Conservation (phyloP, 352 stramenopile genomes). For the Phytophthora tubulina region DNA sequence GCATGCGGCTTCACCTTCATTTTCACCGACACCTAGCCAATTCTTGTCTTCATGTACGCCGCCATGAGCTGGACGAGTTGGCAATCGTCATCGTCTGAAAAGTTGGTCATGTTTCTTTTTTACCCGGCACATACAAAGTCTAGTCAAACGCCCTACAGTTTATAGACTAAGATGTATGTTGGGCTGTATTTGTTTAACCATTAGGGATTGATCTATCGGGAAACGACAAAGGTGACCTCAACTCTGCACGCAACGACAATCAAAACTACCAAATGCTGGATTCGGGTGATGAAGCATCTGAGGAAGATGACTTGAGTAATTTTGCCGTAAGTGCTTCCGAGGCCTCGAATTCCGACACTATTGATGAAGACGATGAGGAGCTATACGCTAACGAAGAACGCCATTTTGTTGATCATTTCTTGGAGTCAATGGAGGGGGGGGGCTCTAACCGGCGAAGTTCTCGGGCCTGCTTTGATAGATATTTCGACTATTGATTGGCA, state of each 20-base stretch:
- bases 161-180: not conserved
- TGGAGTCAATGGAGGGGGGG: constrained; percentile 6
- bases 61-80: too few species aligned
- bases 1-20: too few species aligned
- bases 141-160: too few species aligned
- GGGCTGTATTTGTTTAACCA: not conserved
- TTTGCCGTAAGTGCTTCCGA: constrained; percentile 6
- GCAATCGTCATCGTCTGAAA: too few species aligned
- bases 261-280: not conserved
- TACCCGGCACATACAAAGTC: too few species aligned
- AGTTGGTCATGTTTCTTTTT: too few species aligned
- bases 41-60: too few species aligned
- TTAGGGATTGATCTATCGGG: not conserved
- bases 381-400: constrained; percentile 9
- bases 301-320: constrained; percentile 10
- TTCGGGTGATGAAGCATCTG: not conserved
- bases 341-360: not conserved
- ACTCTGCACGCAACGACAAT: not conserved
- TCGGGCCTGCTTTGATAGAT: not conserved
- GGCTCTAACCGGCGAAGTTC: constrained; percentile 7
- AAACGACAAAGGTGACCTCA: not conserved
- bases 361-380: constrained; percentile 11
- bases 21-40: too few species aligned
- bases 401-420: constrained; percentile 12
- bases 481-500: constrained; percentile 4